Base-by-base conservation (phyloP, 2,329 filamentous ascomycete species). In the Stachybotrys echinatus region DNA sequence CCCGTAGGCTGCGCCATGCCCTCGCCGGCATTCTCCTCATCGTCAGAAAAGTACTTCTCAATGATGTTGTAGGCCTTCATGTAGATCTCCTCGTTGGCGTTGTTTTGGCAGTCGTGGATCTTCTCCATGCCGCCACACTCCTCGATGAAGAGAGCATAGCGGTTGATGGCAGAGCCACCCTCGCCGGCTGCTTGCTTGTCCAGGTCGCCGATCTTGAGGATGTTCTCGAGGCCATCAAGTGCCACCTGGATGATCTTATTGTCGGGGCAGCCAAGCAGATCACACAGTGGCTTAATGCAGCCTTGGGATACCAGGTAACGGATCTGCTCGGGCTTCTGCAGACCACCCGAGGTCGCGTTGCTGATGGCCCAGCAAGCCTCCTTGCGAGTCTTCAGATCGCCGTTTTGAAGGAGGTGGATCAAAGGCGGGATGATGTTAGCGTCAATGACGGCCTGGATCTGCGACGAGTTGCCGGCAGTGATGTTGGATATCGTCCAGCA, bases 21-120 rank as follows among this genome's bases (percentile, higher is more conserved):
- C 63, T 95, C 89, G 54, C 91, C 89, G 59, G 91, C 91, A 62
- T 92, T 91, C 66, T 95, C 94, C 50, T 97, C 94, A 60, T 99
- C 94, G 64, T 99, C 94, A 0, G 92, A 96, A 77, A 99, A 99
- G 82, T 99, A 99, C 79, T 96, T 96, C 81, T 99, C 94, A 60
- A 99, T 99, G 73, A 99, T 99, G 81, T 95, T 97, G 81, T 97
- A 99, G 0, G 94, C 94, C 84, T 99, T 99, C 92, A 99, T 97
- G 81, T 99, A 99, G 62, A 99, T 99, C 75, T 99, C 94, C 75
- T 99, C 94, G 74, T 99, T 99, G 77, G 92, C 92, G 65, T 99
- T 99, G 78, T 95, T 96, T 79, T 99, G 94, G 83, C 94, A 97
- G 62, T 97, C 92, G 75, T 99, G 94, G 61, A 99, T 97, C 86